Evolutionary conservation across 179 eudicot species (phyloP).

Genomic region (Actinidia arguta): DNA sequence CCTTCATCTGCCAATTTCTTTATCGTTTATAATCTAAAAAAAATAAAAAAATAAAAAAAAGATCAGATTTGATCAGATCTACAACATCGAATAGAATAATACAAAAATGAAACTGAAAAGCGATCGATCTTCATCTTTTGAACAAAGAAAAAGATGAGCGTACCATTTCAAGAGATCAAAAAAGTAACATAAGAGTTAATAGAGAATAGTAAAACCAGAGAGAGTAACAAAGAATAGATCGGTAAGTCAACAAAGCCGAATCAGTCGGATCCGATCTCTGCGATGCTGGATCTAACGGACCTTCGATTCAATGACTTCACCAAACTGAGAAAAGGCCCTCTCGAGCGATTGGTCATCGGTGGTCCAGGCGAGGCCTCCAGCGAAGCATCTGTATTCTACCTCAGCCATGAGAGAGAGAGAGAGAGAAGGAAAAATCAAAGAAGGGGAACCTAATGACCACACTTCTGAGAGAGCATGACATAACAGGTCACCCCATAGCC

Average conservation of each 20-base stretch:
- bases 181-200: conserved; percentile 33
- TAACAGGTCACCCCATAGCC: too few species aligned
- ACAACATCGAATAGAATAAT: neutral
- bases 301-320: conserved; percentile 63
- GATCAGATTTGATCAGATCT: conserved; percentile 34
- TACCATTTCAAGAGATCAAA: conserved; percentile 30
- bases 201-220: conserved; percentile 13
- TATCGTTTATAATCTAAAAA: conserved; percentile 74
- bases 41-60: neutral
- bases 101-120: too few species aligned
- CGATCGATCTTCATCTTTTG: too few species aligned
- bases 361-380: conserved; percentile 78
- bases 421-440: neutral
- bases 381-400: conserved; percentile 20
- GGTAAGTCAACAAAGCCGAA: conserved; percentile 21
- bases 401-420: neutral
- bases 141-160: too few species aligned
- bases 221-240: conserved; percentile 40
- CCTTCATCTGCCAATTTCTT: conserved; percentile 91
- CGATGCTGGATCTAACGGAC: conserved; percentile 40
- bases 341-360: conserved; percentile 52
- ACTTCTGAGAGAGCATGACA: too few species aligned
- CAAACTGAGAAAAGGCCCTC: conserved; percentile 56
- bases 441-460: too few species aligned
- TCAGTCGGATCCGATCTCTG: conserved; percentile 31